Evolutionary conservation across 495 filamentous ascomycete genomes (phyloP).

Genomic region (Penicillium salamii): DNA sequence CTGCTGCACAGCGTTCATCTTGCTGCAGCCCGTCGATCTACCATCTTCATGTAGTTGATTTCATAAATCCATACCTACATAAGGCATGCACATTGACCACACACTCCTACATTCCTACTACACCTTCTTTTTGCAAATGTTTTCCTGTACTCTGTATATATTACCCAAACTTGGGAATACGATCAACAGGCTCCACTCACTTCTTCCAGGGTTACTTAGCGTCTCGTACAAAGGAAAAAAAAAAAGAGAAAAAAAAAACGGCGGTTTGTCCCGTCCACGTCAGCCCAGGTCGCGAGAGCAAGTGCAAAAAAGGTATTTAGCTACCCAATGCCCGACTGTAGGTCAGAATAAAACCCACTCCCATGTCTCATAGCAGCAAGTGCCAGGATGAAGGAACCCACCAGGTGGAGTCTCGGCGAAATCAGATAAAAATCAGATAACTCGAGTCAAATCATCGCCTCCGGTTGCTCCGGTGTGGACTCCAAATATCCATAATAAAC

Average conservation of each 20-base stretch:
- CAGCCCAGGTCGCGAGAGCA: not conserved
- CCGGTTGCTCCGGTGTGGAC: conserved; percentile 10
- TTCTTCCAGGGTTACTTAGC: not conserved
- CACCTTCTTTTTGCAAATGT: not conserved
- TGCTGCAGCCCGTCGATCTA: no score
- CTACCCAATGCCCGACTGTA: not conserved
- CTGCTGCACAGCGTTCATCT: no score
- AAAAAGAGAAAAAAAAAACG: not conserved
- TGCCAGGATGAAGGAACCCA: conserved; percentile 14
- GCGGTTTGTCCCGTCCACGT: conserved; percentile 3
- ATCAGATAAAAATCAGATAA: conserved; percentile 33
- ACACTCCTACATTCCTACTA: no score
- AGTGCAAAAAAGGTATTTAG: not conserved
- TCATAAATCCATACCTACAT: no score
- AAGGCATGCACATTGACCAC: no score
- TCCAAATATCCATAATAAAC: conserved; percentile 18
- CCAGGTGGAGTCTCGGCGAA: conserved; percentile 23
- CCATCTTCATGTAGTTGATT: no score
- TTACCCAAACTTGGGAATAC: no score
- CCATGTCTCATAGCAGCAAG: not conserved
- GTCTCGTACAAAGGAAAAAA: no score
- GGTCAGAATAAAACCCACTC: conserved; percentile 1
- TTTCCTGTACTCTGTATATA: no score
- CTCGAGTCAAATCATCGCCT: conserved; percentile 21
- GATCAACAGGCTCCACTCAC: conserved; percentile 4